A percentile compares a stretch with the other conserved stretches of the same genome.
These are phyloP conservation scores for Protomyces macrosporus DNA, from an alignment of 1,139 yeast genomes.

Conservation along the genomic window DNA sequence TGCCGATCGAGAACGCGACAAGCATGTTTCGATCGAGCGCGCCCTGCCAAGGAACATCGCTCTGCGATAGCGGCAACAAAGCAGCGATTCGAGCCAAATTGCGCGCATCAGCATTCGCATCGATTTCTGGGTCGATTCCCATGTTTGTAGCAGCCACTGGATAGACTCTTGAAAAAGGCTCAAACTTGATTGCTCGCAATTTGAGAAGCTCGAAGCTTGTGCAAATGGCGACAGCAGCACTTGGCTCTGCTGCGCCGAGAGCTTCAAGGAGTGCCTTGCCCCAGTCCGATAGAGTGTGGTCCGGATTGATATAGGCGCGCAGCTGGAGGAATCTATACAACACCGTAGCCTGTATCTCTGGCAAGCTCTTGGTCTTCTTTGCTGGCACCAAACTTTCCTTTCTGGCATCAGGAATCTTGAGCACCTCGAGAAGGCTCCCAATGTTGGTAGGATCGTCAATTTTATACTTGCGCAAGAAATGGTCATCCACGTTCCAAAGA, in stretches of 20 bases:
- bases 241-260: conserved; percentile 28
- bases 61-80: conserved; percentile 50
- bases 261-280: conserved; percentile 48
- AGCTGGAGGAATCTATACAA: conserved; percentile 55
- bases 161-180: conserved; percentile 9
- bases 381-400: background rate
- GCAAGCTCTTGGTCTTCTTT: conserved; percentile 41
- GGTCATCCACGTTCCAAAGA: conserved; percentile 38
- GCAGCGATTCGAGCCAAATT: conserved; percentile 58
- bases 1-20: conserved; percentile 61
- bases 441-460: background rate
- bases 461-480: conserved; percentile 6
- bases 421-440: conserved; percentile 34
- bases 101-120: conserved; percentile 37
- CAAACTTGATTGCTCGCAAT: conserved; percentile 25
- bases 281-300: conserved; percentile 48
- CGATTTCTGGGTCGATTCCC: conserved; percentile 40
- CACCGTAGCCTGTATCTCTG: conserved; percentile 58
- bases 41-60: conserved; percentile 60
- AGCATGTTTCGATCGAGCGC: conserved; percentile 62
- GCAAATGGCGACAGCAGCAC: conserved; percentile 33
- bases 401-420: conserved; percentile 30
- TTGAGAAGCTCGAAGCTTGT: conserved; percentile 37
- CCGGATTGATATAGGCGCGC: conserved; percentile 50
- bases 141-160: conserved; percentile 28